Evolutionary conservation across 176 grass and related monocot genomes (phyloP).

Genomic region (Oryza officinalis): DNA sequence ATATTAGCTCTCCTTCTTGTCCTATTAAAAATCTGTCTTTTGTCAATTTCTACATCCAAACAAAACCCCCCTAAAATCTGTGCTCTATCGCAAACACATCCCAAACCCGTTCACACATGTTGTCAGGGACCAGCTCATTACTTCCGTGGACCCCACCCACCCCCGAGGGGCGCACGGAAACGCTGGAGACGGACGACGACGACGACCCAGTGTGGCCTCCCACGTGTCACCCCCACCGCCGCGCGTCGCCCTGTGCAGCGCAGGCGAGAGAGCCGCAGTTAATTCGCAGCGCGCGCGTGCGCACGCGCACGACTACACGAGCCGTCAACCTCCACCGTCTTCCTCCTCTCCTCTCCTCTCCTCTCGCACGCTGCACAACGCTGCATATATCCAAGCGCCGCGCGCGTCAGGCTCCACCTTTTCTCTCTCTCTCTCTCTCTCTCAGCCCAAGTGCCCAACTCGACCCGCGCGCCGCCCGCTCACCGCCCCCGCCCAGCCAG

Average conservation of each 20-base stretch:
- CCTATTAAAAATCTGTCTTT: too few species aligned
- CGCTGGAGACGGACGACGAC: not conserved
- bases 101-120: not conserved
- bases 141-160: not conserved
- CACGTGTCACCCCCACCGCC: not conserved
- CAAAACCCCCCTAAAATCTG: too few species aligned
- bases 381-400: not conserved
- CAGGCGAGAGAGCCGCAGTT: too few species aligned
- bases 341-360: not conserved
- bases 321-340: not conserved
- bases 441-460: too few species aligned
- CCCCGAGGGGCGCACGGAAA: constrained; percentile 20
- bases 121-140: not conserved
- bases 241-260: not conserved
- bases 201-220: not conserved
- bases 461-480: too few species aligned
- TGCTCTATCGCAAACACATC: not conserved
- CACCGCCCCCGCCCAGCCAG: too few species aligned
- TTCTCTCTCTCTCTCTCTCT: not conserved
- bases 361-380: too few species aligned
- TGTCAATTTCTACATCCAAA: too few species aligned
- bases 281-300: too few species aligned
- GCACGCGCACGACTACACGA: too few species aligned
- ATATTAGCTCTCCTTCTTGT: too few species aligned
- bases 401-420: not conserved